phyloP scores from a whole-genome alignment of 2,329 filamentous ascomycete species.

The Penicillium sp. region DNA sequence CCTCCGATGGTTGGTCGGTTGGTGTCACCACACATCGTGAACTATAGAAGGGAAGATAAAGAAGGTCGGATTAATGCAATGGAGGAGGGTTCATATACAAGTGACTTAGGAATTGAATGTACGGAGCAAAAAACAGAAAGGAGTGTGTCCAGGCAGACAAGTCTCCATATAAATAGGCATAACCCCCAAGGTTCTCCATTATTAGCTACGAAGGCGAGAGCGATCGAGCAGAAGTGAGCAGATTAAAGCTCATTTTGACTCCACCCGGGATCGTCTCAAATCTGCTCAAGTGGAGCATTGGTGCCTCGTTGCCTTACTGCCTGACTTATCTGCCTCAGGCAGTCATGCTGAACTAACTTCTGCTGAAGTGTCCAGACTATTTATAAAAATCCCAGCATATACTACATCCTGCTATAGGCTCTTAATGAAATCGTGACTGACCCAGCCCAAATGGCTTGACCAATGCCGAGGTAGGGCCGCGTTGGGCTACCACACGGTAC shows the following conservation, averaged over 20 bases:
- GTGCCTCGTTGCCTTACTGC: neutral
- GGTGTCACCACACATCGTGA: constrained; percentile 48
- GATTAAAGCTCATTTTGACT: neutral
- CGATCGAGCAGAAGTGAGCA: constrained; percentile 27
- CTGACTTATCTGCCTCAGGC: neutral
- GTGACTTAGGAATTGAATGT: neutral
- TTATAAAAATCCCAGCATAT: neutral
- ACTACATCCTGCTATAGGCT: neutral
- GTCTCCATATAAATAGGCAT: constrained; percentile 8
- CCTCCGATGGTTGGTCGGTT: constrained; percentile 46
- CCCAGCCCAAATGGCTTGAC: neutral
- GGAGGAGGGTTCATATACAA: neutral
- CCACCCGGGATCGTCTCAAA: constrained; percentile 17
- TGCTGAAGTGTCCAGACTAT: neutral
- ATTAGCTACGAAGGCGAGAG: constrained; percentile 22
- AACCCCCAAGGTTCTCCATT: constrained; percentile 9
- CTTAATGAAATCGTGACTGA: neutral
- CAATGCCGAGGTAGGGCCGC: neutral
- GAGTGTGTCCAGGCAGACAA: neutral
- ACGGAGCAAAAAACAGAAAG: neutral
- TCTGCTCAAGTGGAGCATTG: constrained; percentile 13
- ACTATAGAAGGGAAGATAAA: constrained; percentile 28
- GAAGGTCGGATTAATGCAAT: neutral
- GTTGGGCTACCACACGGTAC: constrained; percentile 2
- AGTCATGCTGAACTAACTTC: neutral